Conservation (phyloP, 345 rosid species). For the Garcia nutans region DNA sequence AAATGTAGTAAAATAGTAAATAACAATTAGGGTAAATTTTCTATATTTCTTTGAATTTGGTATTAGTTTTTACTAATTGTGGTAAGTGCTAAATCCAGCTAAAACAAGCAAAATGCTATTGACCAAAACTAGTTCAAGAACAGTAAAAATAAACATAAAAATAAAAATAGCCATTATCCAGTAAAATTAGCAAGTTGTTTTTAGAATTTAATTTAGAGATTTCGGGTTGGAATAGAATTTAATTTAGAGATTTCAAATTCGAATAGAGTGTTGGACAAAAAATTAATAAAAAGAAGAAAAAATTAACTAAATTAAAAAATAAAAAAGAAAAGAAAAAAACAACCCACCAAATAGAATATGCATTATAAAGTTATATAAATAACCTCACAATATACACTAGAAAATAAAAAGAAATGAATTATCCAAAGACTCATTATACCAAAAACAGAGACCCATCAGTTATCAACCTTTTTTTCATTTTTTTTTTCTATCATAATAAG, state of each 20-base stretch:
- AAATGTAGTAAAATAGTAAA: slow-evolving; percentile 2
- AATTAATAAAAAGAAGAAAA: not conserved
- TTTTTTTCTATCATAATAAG: not conserved
- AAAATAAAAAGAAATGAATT: not conserved
- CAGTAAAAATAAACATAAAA: not conserved
- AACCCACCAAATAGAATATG: not conserved
- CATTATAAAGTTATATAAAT: not conserved
- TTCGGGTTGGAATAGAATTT: too few relatives aligned
- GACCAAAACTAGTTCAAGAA: not conserved
- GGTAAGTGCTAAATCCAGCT: not conserved
- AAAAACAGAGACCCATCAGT: not conserved
- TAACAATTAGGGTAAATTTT: not conserved
- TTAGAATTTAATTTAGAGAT: too few relatives aligned
- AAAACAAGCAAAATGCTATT: slow-evolving; percentile 6
- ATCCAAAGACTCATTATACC: not conserved
- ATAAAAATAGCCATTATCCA: not conserved
- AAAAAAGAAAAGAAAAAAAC: not conserved
- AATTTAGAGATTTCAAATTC: too few relatives aligned
- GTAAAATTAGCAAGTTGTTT: not conserved
- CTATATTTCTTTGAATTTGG: not conserved
- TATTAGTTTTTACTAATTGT: not conserved
- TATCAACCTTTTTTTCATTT: not conserved
- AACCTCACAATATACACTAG: not conserved
- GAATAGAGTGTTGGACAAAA: too few relatives aligned
- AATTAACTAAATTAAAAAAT: not conserved